phyloP scores from a whole-genome alignment of 192 early-diverging fungal species.

The Backusella morwellensis region DNA sequence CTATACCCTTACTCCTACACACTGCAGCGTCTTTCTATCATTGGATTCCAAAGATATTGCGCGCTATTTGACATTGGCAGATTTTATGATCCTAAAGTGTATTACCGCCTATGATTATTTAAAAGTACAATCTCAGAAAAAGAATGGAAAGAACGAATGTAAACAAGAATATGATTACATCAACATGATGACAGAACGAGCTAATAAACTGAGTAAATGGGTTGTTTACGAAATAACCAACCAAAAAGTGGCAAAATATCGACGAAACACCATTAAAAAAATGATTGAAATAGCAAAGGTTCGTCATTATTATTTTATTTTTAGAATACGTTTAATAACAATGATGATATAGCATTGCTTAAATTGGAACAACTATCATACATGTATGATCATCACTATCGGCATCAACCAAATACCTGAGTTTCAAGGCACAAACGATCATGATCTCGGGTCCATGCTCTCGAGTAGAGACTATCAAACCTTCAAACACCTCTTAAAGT shows the following conservation, averaged over 20 bases:
- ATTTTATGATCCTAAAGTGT: constrained; percentile 35
- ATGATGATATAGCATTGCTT: constrained; percentile 39
- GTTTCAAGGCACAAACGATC: neutral
- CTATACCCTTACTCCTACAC: neutral
- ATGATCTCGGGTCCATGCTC: constrained; percentile 19
- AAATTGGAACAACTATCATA: constrained; percentile 65
- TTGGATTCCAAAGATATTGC: constrained; percentile 24
- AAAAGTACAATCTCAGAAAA: neutral
- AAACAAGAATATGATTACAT: constrained; percentile 23
- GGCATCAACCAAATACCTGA: constrained; percentile 40
- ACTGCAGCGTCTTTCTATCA: neutral
- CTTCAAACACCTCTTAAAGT: constrained; percentile 49
- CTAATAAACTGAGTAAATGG: constrained; percentile 34
- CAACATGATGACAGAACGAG: constrained; percentile 33
- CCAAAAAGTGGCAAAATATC: constrained; percentile 13
- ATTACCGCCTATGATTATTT: constrained; percentile 30
- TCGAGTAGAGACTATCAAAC: constrained; percentile 42
- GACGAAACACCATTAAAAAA: constrained; percentile 22
- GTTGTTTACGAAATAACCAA: constrained; percentile 22
- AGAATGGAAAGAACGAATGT: neutral
- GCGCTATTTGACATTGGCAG: constrained; percentile 40
- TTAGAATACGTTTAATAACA: neutral
- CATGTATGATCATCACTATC: constrained; percentile 59
- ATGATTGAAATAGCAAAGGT: constrained; percentile 34
- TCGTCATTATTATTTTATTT: neutral